phyloP scores from a whole-genome alignment of 2,329 filamentous ascomycete species.

The Fusarium tjaetaba region DNA sequence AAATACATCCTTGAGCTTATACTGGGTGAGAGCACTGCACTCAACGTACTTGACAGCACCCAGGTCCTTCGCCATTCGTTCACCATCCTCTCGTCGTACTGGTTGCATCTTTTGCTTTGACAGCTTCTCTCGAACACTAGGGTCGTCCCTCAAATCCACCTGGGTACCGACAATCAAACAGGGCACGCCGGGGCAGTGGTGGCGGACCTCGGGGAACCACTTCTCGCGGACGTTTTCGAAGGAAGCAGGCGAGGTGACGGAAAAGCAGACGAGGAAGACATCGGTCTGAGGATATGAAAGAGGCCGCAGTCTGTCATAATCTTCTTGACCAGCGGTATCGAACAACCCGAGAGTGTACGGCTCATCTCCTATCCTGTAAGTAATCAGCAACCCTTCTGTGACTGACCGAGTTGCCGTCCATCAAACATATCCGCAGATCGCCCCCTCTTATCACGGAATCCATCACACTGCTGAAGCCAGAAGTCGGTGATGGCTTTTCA shows the following conservation, averaged over 20 bases:
- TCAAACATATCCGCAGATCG: slow-evolving; percentile 3
- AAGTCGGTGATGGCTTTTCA: slow-evolving; percentile 3
- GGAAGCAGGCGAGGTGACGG: slow-evolving; percentile 94
- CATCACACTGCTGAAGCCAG: slow-evolving; percentile 1
- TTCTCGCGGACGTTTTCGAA: slow-evolving; percentile 99
- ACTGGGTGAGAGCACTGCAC: slow-evolving; percentile 97
- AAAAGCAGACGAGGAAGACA: slow-evolving; percentile 99
- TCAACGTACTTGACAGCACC: slow-evolving; percentile 99
- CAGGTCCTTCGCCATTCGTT: slow-evolving; percentile 96
- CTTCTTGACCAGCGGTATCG: slow-evolving; percentile 98
- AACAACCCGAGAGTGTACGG: slow-evolving; percentile 97
- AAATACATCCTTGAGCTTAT: slow-evolving; percentile 98
- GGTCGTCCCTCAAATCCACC: slow-evolving; percentile 92
- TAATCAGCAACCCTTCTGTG: slow-evolving; percentile 31
- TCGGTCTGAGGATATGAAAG: slow-evolving; percentile 98
- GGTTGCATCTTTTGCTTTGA: slow-evolving; percentile 96
- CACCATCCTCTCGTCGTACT: slow-evolving; percentile 90
- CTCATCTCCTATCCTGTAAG: slow-evolving; percentile 92
- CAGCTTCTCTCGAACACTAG: slow-evolving; percentile 88
- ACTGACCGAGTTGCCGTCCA: neutral
- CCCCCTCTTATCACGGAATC: neutral
- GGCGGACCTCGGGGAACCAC: slow-evolving; percentile 98
- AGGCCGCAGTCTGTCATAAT: slow-evolving; percentile 96
- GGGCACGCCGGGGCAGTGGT: slow-evolving; percentile 97
- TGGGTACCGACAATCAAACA: slow-evolving; percentile 98